phyloP scores from a whole-genome alignment of 495 filamentous ascomycete species.

The Podospora comata region DNA sequence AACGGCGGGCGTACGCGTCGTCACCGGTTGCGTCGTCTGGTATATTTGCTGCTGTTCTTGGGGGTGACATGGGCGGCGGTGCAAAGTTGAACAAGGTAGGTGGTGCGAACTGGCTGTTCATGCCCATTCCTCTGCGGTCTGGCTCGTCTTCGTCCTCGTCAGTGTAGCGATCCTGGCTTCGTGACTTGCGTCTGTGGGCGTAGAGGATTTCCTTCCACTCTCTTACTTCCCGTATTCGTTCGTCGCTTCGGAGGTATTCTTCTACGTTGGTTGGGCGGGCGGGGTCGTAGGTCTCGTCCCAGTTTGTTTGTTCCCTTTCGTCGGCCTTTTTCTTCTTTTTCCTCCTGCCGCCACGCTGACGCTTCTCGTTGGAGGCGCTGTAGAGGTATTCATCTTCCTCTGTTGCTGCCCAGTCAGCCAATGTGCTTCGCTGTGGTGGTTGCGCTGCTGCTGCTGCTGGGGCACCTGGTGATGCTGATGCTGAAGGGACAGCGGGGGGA shows the following conservation, averaged over 20 bases:
- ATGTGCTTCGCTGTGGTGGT: conserved; percentile 54
- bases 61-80: conserved; percentile 59
- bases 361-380: conserved; percentile 51
- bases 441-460: neutral
- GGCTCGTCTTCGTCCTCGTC: conserved; percentile 59
- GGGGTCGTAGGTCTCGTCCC: conserved; percentile 93
- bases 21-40: conserved; percentile 63
- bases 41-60: conserved; percentile 35
- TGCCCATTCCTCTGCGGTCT: conserved; percentile 37
- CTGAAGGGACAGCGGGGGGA: conserved; percentile 25
- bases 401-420: conserved; percentile 80
- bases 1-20: conserved; percentile 66
- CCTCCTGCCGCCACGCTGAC: conserved; percentile 74
- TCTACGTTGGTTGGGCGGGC: conserved; percentile 79
- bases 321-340: conserved; percentile 78
- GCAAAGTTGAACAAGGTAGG: conserved; percentile 66
- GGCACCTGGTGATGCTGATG: conserved; percentile 13
- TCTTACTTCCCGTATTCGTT: conserved; percentile 70
- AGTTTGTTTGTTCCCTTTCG: conserved; percentile 63
- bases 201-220: conserved; percentile 90
- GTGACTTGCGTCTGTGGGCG: conserved; percentile 58
- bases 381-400: conserved; percentile 61
- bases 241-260: conserved; percentile 82
- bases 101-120: conserved; percentile 74
- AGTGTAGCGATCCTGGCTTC: conserved; percentile 46